A percentile compares a stretch with the other conserved stretches of the same genome.
These are phyloP conservation scores for Blastobotrys indianensis DNA, from an alignment of 1,139 yeast genomes.

Conservation along the genomic window DNA sequence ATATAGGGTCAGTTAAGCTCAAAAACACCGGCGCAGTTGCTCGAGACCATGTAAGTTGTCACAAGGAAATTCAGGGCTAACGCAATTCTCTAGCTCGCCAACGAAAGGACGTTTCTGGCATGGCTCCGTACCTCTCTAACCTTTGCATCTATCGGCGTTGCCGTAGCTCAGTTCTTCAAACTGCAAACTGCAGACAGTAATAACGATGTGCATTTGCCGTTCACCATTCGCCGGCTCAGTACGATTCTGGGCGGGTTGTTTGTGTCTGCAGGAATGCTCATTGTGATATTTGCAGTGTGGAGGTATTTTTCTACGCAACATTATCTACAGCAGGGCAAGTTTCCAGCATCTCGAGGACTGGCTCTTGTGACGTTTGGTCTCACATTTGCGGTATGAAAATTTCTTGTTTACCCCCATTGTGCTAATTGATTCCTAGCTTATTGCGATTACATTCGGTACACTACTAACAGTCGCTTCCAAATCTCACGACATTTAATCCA, in stretches of 20 bases:
- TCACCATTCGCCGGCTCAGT: conserved; percentile 15
- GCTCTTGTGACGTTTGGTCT: conserved; percentile 35
- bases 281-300: conserved; percentile 38
- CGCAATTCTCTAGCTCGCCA: conserved; percentile 45
- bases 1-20: conserved; percentile 30
- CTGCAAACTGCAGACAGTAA: conserved; percentile 24
- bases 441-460: conserved; percentile 16
- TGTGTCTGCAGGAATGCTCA: conserved; percentile 38
- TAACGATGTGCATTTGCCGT: background rate
- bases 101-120: conserved; percentile 72
- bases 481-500: no score
- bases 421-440: conserved; percentile 7
- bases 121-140: conserved; percentile 64
- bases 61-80: background rate
- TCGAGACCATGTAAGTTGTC: conserved; percentile 45
- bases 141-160: conserved; percentile 53
- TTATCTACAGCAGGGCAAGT: conserved; percentile 40
- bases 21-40: conserved; percentile 47
- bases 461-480: conserved; percentile 9
- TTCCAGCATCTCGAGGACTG: conserved; percentile 45
- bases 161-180: conserved; percentile 48
- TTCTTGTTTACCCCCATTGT: background rate
- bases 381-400: conserved; percentile 24
- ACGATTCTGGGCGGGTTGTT: conserved; percentile 36
- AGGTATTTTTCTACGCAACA: conserved; percentile 45